phyloP scores from a whole-genome alignment of 495 filamentous ascomycete genomes.

The Cercophora sp. region DNA sequence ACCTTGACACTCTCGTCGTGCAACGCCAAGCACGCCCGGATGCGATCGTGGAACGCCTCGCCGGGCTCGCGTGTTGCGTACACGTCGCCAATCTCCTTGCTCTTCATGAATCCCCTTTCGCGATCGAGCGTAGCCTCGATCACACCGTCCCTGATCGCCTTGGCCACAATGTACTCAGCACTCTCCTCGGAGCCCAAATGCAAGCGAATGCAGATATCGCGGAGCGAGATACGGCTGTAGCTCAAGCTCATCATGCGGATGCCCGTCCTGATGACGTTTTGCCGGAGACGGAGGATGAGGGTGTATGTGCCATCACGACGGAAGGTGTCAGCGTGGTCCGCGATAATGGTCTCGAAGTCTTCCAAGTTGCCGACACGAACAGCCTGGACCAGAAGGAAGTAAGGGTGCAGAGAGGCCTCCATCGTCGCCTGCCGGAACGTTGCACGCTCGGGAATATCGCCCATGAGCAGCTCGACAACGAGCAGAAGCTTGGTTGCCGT shows the following conservation, averaged over 20 bases:
- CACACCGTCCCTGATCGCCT: conserved; percentile 95
- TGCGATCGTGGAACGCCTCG: conserved; percentile 95
- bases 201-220: conserved; percentile 94
- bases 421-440: conserved; percentile 85
- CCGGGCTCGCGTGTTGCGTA: conserved; percentile 94
- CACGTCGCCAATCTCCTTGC: conserved; percentile 89
- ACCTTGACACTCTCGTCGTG: conserved; percentile 99
- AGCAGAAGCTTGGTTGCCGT: conserved; percentile 90
- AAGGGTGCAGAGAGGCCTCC: conserved; percentile 82
- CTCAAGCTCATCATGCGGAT: conserved; percentile 98
- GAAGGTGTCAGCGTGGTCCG: conserved; percentile 76
- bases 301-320: conserved; percentile 92
- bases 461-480: conserved; percentile 96
- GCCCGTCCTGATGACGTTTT: conserved; percentile 99
- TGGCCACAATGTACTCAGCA: conserved; percentile 98
- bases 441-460: conserved; percentile 92
- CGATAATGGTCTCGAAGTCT: conserved; percentile 80
- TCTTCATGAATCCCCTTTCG: conserved; percentile 96
- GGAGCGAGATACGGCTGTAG: conserved; percentile 94
- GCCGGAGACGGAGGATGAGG: conserved; percentile 84
- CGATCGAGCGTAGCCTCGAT: conserved; percentile 95
- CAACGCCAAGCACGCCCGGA: conserved; percentile 80
- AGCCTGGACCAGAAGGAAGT: conserved; percentile 88
- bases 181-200: conserved; percentile 91
- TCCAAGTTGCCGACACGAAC: conserved; percentile 93